phyloP scores from a whole-genome alignment of 192 early-diverging fungal genomes.

The Radiomyces spectabilis region DNA sequence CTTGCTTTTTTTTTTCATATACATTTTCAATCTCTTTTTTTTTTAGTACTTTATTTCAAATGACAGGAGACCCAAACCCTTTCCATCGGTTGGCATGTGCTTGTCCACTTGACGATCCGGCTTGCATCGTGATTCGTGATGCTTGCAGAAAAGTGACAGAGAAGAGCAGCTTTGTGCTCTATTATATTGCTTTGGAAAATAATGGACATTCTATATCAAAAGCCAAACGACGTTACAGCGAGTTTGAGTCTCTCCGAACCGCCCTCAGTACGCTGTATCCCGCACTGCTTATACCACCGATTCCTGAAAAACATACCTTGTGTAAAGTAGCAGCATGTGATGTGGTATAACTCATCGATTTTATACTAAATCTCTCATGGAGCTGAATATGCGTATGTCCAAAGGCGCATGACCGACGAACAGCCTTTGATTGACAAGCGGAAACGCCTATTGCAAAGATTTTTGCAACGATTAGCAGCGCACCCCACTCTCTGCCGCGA shows the following conservation, averaged over 20 bases:
- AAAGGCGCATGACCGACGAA: conserved; percentile 68
- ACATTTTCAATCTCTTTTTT: too few species aligned
- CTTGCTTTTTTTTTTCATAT: too few species aligned
- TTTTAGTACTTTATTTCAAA: too few species aligned
- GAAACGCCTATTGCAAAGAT: conserved; percentile 88
- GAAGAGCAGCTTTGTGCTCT: neutral
- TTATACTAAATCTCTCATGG: neutral
- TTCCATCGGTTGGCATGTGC: too few species aligned
- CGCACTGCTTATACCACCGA: conserved; percentile 81
- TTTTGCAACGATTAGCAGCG: conserved; percentile 79
- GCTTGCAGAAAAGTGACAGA: too few species aligned
- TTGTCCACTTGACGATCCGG: too few species aligned
- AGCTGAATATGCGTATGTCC: conserved; percentile 61
- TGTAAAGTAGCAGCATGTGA: conserved; percentile 33
- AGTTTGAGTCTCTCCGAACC: conserved; percentile 86
- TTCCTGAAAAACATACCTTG: conserved; percentile 94
- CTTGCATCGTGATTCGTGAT: too few species aligned
- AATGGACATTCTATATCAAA: neutral
- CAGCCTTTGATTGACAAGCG: conserved; percentile 77
- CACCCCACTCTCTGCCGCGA: conserved; percentile 80
- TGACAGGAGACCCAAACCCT: too few species aligned
- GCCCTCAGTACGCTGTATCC: conserved; percentile 73
- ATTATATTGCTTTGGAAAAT: neutral
- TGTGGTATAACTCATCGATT: neutral
- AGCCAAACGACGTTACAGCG: conserved; percentile 70